Evolutionary conservation across 352 stramenopile genomes (phyloP).

Genomic region (Albugo candida): DNA sequence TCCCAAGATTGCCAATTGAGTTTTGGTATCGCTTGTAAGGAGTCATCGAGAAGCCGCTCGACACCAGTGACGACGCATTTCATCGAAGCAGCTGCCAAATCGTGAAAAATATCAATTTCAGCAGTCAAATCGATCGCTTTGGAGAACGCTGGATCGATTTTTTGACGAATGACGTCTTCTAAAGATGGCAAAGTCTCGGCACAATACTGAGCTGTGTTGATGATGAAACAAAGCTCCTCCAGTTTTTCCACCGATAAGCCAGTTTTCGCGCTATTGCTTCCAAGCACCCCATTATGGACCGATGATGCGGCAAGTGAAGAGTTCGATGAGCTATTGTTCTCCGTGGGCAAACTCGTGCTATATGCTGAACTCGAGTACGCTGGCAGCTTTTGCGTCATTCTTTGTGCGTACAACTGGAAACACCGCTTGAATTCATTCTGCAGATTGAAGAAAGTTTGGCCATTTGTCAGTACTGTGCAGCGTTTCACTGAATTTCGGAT

Average conservation of each 20-base stretch:
- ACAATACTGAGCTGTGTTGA: constrained; percentile 98
- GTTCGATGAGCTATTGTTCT: constrained; percentile 1
- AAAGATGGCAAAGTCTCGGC: constrained; percentile 90
- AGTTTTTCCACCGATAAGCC: constrained; percentile 34
- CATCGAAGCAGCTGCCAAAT: constrained; percentile 87
- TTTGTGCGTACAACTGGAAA: constrained; percentile 53
- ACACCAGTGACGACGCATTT: constrained; percentile 88
- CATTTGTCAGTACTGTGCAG: constrained; percentile 92
- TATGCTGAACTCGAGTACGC: not conserved
- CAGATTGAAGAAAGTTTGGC: constrained; percentile 94
- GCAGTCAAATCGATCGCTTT: constrained; percentile 85
- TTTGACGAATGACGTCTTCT: constrained; percentile 91
- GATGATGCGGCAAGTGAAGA: constrained; percentile 7
- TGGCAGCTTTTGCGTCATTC: constrained; percentile 54
- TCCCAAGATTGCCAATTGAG: constrained; percentile 90
- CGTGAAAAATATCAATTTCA: constrained; percentile 90
- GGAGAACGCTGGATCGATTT: constrained; percentile 87
- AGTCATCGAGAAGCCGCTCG: constrained; percentile 79
- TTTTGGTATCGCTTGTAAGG: constrained; percentile 76
- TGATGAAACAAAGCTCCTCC: constrained; percentile 92
- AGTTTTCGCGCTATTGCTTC: too few relatives aligned
- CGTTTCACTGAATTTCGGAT: constrained; percentile 96
- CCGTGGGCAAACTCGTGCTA: not conserved
- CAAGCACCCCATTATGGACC: constrained; percentile 27
- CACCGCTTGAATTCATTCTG: constrained; percentile 86